Evolutionary conservation across 179 eudicot species (phyloP), one percentile per base, ranked within the genome.

Genomic region (Carnegiea gigantea): DNA sequence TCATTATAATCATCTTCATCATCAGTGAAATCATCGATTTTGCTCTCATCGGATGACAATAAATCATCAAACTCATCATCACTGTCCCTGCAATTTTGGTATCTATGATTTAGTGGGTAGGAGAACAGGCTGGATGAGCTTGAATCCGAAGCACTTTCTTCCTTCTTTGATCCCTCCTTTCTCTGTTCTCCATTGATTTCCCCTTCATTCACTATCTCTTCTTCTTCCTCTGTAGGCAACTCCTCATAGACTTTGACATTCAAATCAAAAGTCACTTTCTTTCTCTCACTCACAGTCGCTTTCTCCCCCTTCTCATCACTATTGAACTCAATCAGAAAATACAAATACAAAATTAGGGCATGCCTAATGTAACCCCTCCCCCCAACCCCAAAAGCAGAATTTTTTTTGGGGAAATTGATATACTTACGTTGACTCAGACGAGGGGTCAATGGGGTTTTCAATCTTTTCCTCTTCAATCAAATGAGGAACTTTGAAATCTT

Each of bases 201-300:
- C 59, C 43, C 83, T 9, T 20, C 14, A 17, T 23, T 36, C 3
- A 70, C 43, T 26, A 18, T 15, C 4, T 1, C 46, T 7, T 21
- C 79, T 14, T 78, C 76, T 14, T 73, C 80, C 4, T 79, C 79
- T 36, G 6, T 40, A 12, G 82, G 53, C 23, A 75, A 33, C 68
- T 81, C 64, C 75, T 88, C 89, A 33, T 84, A 88, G 76, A 88
- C 38, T 81, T 79, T 79, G 67, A 88, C 89, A 81, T 88, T 88
- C n/a, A 81, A 78, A 86, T 88, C 89, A 70, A 88, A 88, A 10
- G 87, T 88, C 73, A 88, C 90, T 72, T 84, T 86, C 86, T 88
- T 88, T 79, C 86, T 83, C 75, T 82, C 90, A 81, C 89, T 83
- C n/a, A 54, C 36, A 53, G 78, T 82, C 48, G 38, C 49, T 49